Conservation (phyloP, 495 filamentous ascomycete species). For the Talaromyces wortmannii region DNA sequence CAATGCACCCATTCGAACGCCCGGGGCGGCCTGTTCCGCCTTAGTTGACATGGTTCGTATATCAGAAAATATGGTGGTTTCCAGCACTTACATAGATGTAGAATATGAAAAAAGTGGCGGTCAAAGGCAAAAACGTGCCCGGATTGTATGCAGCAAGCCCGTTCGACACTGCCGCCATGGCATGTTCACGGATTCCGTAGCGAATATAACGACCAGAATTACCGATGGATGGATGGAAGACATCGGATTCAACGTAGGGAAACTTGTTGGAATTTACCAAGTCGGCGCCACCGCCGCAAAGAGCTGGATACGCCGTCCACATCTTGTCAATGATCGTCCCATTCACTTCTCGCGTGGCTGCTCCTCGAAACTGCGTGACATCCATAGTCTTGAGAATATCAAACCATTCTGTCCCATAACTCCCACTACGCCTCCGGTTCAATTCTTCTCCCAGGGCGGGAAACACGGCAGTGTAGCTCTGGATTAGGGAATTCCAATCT, state of each 20-base stretch:
- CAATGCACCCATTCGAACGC: conserved; percentile 43
- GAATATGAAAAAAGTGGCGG: conserved; percentile 43
- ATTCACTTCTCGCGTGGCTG: conserved; percentile 6
- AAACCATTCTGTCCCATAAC: neutral
- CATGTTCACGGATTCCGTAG: conserved; percentile 45
- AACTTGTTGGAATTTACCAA: conserved; percentile 13
- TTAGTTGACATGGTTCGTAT: neutral
- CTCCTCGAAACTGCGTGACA: neutral
- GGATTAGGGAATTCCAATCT: conserved; percentile 24
- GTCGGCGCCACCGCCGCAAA: conserved; percentile 12
- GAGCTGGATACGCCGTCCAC: conserved; percentile 1
- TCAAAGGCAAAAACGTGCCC: conserved; percentile 34
- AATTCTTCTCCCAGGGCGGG: conserved; percentile 27
- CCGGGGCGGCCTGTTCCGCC: conserved; percentile 28
- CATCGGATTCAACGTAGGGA: conserved; percentile 3
- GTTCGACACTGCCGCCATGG: conserved; percentile 44
- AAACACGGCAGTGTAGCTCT: conserved; percentile 18
- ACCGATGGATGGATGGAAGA: conserved; percentile 21
- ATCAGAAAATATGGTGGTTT: neutral
- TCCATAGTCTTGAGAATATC: neutral
- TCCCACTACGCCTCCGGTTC: conserved; percentile 11
- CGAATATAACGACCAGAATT: conserved; percentile 39
- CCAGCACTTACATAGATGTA: conserved; percentile 22
- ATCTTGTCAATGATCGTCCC: conserved; percentile 3
- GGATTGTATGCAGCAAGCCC: conserved; percentile 34